Evolutionary conservation across 768 basidiomycete genomes (phyloP).

Genomic region (Lanmaoa rubissima): DNA sequence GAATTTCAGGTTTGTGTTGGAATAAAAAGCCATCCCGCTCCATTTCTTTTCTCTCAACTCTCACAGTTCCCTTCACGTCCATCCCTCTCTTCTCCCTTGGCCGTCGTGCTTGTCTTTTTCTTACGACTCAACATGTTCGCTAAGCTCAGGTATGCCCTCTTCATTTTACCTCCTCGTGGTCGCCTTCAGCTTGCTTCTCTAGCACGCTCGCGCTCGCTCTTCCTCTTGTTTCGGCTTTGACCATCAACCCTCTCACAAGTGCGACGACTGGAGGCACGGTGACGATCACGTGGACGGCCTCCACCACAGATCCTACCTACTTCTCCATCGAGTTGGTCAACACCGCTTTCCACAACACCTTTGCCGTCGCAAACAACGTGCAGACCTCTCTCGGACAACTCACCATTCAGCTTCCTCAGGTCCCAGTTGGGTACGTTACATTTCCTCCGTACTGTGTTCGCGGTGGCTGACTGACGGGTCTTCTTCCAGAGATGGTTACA

Average conservation of each 20-base stretch:
- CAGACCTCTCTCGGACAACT: slow-evolving; percentile 33
- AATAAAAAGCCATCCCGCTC: slow-evolving; percentile 23
- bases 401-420: slow-evolving; percentile 44
- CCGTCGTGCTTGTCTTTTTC: neutral
- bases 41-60: slow-evolving; percentile 1
- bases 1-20: slow-evolving; percentile 15
- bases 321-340: slow-evolving; percentile 52
- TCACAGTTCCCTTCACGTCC: slow-evolving; percentile 15
- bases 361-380: slow-evolving; percentile 57
- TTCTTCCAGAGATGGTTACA: slow-evolving; percentile 44
- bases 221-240: slow-evolving; percentile 45
- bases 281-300: slow-evolving; percentile 48
- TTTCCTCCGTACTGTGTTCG: neutral
- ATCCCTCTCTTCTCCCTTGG: slow-evolving; percentile 10
- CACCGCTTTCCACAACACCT: slow-evolving; percentile 47
- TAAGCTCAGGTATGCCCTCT: slow-evolving; percentile 42
- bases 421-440: slow-evolving; percentile 42
- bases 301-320: slow-evolving; percentile 37
- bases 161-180: no score
- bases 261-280: slow-evolving; percentile 32
- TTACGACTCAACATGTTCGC: slow-evolving; percentile 46
- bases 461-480: neutral
- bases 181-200: neutral
- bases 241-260: slow-evolving; percentile 37
- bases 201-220: slow-evolving; percentile 47